Base-by-base conservation (phyloP, 352 stramenopile species). In the Hyaloperonospora brassicae region DNA sequence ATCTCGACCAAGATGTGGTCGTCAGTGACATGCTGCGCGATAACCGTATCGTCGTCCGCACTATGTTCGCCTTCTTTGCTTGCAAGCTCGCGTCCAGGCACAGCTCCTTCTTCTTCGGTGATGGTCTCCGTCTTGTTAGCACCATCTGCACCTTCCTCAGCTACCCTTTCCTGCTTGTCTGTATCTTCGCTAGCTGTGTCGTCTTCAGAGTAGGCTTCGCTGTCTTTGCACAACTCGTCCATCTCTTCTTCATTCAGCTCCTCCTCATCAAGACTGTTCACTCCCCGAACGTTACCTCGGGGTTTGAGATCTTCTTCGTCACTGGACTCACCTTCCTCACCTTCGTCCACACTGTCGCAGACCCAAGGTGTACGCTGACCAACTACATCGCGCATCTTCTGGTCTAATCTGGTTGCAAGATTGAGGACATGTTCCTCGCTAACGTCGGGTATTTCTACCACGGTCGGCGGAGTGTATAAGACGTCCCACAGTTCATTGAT, bases 401-500 rank as follows among this genome's bases (percentile, higher is more conserved):
- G 39, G n/a, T 73, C 52, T 12, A 93, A 68, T 30, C 72, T 57
- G 13, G 54, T 62, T 11, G 74, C 66, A 11, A 87, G 59, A 5
- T 79, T 56, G 1, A 88, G 42, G 0, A 89, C 65, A 39, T 56
- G 59, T 10, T 75, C 62, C 5, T 82, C 68, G 13, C 31, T 67
- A 12, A 89, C 13, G 44, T 84, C 67, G 3, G 76, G 72, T 8
- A 93, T 70, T 64, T 90, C 77, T 10, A 93, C 74, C 39, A 93
- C 68, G 6, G 61, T 48, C 10, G 83, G 79, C 0, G 76, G 68
- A n/a, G 74, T 63, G 52, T 89, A 87, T 21, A 93, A 49, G 14
- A 72, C 63, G 9, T 79, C 59, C 55, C 80, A 79, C 6, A 93
- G 53, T 38, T 93, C 76, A 50, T 93, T 90, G 40, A 93, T 89